These are phyloP conservation scores for Colletotrichum musicola DNA, from an alignment of 2,329 filamentous ascomycete species.

Conservation along the genomic window DNA sequence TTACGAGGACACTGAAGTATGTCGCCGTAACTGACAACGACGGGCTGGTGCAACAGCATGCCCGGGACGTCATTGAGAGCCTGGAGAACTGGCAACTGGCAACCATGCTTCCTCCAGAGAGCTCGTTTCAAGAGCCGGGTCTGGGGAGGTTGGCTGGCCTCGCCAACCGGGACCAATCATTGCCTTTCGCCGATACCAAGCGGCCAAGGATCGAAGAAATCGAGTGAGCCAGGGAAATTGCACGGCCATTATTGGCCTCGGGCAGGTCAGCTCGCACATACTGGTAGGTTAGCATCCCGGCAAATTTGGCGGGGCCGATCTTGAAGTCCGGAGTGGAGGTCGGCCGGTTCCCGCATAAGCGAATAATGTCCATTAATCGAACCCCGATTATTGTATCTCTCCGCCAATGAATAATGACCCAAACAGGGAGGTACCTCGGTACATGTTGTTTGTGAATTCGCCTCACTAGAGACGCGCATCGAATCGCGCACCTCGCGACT, in stretches of 20 bases:
- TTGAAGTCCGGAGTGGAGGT: neutral
- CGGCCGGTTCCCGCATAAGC: neutral
- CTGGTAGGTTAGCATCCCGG: neutral
- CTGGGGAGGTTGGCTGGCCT: conserved; percentile 30
- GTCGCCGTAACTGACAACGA: conserved; percentile 76
- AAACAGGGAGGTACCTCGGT: neutral
- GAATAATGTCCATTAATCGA: neutral
- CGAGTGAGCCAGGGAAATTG: conserved; percentile 55
- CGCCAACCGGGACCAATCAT: conserved; percentile 27
- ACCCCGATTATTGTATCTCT: too few species aligned
- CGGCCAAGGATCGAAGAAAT: conserved; percentile 70
- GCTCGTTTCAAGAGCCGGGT: neutral
- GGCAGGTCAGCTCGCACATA: neutral
- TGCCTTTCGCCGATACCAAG: conserved; percentile 27
- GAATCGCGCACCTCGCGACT: conserved; percentile 2
- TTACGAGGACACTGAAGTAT: conserved; percentile 73
- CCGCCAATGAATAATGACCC: too few species aligned
- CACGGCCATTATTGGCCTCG: neutral
- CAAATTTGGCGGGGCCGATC: neutral
- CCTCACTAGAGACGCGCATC: conserved; percentile 9
- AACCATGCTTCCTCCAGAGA: conserved; percentile 55
- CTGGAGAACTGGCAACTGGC: conserved; percentile 72
- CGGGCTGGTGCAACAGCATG: conserved; percentile 76
- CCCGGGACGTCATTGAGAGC: conserved; percentile 74
- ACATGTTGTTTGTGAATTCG: conserved; percentile 4